phyloP scores from a whole-genome alignment of 2,329 filamentous ascomycete species.

The Cercospora citrullina region DNA sequence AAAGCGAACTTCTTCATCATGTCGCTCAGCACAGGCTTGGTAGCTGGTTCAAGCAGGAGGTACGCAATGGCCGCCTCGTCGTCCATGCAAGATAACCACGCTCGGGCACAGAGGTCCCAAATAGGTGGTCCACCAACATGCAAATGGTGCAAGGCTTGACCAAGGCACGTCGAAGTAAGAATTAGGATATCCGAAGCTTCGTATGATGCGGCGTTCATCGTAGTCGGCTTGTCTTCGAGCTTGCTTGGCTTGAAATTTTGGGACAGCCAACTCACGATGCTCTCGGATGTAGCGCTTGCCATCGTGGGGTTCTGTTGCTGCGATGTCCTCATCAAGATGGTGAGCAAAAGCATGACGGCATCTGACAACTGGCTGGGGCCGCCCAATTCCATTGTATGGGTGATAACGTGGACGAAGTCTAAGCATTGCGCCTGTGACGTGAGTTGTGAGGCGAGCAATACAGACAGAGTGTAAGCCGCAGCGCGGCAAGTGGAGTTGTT shows the following conservation, averaged over 20 bases:
- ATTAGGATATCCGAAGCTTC: constrained; percentile 66
- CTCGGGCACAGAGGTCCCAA: constrained; percentile 46
- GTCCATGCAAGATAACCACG: constrained; percentile 45
- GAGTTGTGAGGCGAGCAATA: constrained; percentile 66
- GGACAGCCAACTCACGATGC: constrained; percentile 79
- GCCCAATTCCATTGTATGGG: constrained; percentile 75
- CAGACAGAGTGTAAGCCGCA: constrained; percentile 70
- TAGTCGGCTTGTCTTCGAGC: constrained; percentile 63
- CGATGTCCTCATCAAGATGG: constrained; percentile 64
- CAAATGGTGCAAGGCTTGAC: constrained; percentile 44
- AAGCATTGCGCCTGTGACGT: constrained; percentile 66
- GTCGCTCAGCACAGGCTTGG: constrained; percentile 9
- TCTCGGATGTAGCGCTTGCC: constrained; percentile 66
- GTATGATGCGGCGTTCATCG: constrained; percentile 63
- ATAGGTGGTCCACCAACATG: constrained; percentile 36
- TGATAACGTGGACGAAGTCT: constrained; percentile 69
- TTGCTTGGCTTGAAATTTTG: constrained; percentile 73
- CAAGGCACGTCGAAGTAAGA: constrained; percentile 69
- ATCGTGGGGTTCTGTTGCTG: constrained; percentile 68
- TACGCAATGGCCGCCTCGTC: constrained; percentile 51
- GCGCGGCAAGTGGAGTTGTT: constrained; percentile 71
- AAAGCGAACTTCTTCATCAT: not conserved
- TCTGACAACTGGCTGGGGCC: constrained; percentile 80
- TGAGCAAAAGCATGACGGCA: constrained; percentile 72
- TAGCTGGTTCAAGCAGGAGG: constrained; percentile 44